Conservation (phyloP, 2,329 filamentous ascomycete species). For the Nemania abortiva region DNA sequence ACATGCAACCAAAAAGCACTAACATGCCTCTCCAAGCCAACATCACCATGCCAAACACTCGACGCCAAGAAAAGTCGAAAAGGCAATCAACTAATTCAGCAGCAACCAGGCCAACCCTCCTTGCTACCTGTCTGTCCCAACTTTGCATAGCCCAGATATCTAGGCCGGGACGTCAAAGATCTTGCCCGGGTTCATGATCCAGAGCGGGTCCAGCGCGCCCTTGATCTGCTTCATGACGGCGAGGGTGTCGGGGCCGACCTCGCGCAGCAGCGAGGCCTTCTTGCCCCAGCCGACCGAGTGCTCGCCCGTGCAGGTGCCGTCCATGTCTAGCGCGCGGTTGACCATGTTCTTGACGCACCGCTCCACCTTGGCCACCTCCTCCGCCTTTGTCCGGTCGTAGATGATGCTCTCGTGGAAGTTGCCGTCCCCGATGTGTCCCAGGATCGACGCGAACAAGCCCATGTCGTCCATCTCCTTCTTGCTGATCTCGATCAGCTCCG, state of each 20-base stretch:
- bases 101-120: background rate
- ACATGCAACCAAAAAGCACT: background rate
- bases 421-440: constrained; percentile 92
- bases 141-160: constrained; percentile 13
- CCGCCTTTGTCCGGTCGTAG: constrained; percentile 78
- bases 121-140: too few relatives aligned
- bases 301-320: constrained; percentile 91
- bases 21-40: background rate
- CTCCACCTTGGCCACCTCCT: constrained; percentile 81
- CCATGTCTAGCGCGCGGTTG: constrained; percentile 89
- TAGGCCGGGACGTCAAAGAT: constrained; percentile 76
- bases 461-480: constrained; percentile 91
- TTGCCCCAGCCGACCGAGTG: constrained; percentile 89
- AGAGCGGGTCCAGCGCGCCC: constrained; percentile 82
- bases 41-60: background rate
- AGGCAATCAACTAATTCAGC: background rate
- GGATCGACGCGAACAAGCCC: constrained; percentile 85
- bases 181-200: constrained; percentile 93
- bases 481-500: constrained; percentile 82
- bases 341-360: constrained; percentile 91
- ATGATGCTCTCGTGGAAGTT: constrained; percentile 96
- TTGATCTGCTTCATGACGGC: constrained; percentile 89
- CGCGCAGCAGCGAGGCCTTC: constrained; percentile 81
- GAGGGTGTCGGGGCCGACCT: constrained; percentile 84
- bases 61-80: background rate